Conservation (phyloP, 1,139 yeast species). For the Kluyveromyces sp. region DNA sequence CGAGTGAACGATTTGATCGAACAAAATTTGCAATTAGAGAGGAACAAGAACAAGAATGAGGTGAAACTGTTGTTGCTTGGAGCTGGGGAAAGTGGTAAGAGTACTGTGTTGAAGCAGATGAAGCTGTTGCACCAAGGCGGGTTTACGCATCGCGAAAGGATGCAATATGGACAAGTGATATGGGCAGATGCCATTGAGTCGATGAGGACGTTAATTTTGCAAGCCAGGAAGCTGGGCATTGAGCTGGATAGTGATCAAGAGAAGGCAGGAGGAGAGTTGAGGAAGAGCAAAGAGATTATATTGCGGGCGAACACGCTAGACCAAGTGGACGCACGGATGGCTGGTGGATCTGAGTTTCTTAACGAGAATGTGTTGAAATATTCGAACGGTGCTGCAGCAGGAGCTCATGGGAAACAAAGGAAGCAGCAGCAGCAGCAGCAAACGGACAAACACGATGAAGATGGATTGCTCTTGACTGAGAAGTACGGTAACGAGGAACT, state of each 20-base stretch:
- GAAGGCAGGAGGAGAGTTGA: conserved; percentile 36
- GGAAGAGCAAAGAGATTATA: conserved; percentile 41
- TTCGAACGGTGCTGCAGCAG: conserved; percentile 38
- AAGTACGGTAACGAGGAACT: not conserved
- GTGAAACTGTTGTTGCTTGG: conserved; percentile 71
- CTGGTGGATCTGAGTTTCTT: conserved; percentile 59
- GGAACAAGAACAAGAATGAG: conserved; percentile 44
- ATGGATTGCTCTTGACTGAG: not conserved
- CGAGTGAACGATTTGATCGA: conserved; percentile 62
- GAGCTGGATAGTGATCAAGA: conserved; percentile 51
- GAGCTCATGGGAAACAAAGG: conserved; percentile 12
- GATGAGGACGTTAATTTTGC: conserved; percentile 73
- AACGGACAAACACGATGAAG: not conserved
- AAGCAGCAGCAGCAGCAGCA: not conserved
- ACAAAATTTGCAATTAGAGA: conserved; percentile 48
- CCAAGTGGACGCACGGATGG: conserved; percentile 56
- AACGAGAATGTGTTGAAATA: conserved; percentile 60
- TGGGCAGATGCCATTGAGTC: conserved; percentile 91
- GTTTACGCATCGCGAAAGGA: conserved; percentile 69
- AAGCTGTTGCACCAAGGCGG: conserved; percentile 80
- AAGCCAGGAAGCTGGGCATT: conserved; percentile 57
- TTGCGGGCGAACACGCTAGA: conserved; percentile 52
- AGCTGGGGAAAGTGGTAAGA: conserved; percentile 95
- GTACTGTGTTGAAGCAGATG: conserved; percentile 92
- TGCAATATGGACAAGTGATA: conserved; percentile 79